Conservation (phyloP, 768 basidiomycete species). For the Mycena belliarum region DNA sequence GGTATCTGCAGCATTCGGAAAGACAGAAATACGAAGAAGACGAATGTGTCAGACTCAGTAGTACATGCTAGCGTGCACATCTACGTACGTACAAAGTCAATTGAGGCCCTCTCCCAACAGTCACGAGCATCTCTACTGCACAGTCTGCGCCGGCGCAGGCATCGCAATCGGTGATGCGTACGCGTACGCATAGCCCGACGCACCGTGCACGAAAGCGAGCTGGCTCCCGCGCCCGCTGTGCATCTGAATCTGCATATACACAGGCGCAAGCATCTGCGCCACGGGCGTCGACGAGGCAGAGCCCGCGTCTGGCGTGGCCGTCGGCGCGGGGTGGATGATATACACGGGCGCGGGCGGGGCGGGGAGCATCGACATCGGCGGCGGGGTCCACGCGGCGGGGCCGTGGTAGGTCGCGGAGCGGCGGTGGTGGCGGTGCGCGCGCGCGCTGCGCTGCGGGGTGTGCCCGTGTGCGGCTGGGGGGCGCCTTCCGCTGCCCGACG, state of each 20-base stretch:
- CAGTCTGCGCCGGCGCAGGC: slow-evolving; percentile 9
- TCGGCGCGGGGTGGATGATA: slow-evolving; percentile 13
- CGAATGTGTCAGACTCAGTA: too few species aligned
- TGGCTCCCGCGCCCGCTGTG: neutral
- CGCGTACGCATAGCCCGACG: neutral
- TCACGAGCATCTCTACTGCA: too few species aligned
- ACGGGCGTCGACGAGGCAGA: neutral
- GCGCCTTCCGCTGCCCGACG: neutral
- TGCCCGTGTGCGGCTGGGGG: neutral
- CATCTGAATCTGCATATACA: slow-evolving; percentile 20
- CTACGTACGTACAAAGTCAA: too few species aligned
- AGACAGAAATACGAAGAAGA: too few species aligned
- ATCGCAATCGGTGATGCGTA: slow-evolving; percentile 12
- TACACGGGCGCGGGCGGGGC: slow-evolving; percentile 15
- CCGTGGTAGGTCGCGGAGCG: slow-evolving; percentile 12
- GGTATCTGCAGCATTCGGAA: too few species aligned
- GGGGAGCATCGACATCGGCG: neutral
- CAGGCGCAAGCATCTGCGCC: slow-evolving; percentile 19
- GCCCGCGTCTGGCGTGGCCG: neutral
- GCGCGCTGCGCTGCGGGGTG: neutral
- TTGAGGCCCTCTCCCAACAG: too few species aligned
- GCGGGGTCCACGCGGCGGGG: neutral
- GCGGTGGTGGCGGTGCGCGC: slow-evolving; percentile 8
- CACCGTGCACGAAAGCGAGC: too few species aligned
- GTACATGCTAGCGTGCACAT: too few species aligned